Base-by-base conservation (phyloP, 78 protist species). In the Guillardia theta region DNA sequence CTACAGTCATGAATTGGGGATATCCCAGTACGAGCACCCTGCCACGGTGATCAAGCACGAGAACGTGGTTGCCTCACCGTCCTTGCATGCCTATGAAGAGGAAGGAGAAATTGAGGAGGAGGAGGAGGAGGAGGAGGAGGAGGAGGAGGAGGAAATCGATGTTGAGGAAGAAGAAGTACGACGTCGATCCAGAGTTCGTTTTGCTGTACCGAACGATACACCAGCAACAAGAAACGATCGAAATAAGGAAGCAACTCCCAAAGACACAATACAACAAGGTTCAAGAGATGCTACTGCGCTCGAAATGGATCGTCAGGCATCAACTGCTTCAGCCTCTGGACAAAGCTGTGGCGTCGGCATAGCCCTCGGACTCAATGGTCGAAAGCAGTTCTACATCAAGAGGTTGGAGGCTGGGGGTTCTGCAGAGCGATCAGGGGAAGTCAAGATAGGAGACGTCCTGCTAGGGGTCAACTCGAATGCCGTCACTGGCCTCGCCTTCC, bases 1-100 rank as follows among this genome's bases (percentile, higher is more conserved):
- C 90, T 78, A 78, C 90, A 43, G 33, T 22, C 90, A 43, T 36
- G 53, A 18, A 36, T 48, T 78, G 50, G 45, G 53, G 30, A 8
- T 78, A 10, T 78, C 90, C 53, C 90, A 78, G 90, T 78, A 78
- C 90, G 90, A 78, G 90, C 90, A 78, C 90, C 90, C 90, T 4
- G 44, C 53, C 48, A 30, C 27, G 27, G 70, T 24, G 1, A 30
- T 6, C 27, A 30, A 27, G 4, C 39, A 30, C 27, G 70, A 58
- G 70, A 1, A 58, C 39, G 70, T 58, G 2, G 70, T 15, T 50
- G 58, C 27, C 39, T 58, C 70, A 27, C 39, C 70, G 27, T 58
- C 70, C 27, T 58, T 6, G 27, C 6, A 24, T 58, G 70, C 70
- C 30, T 50, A 50, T 50, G 58, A 10, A 70, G 44, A 37, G 10